Conservation (phyloP, 768 basidiomycete species). For the Suillus luteus region DNA sequence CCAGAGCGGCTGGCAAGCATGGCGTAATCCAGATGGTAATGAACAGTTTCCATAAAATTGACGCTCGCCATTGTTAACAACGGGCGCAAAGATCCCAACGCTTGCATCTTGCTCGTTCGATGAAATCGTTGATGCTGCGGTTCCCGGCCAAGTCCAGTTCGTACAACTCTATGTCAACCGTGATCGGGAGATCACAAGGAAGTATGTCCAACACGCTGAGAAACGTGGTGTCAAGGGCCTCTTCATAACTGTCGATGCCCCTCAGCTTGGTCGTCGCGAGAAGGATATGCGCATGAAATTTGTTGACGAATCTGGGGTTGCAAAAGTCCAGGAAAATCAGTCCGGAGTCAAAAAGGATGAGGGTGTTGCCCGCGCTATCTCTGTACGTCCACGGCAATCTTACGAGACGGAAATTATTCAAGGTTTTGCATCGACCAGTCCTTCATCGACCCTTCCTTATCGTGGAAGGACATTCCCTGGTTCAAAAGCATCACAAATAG, state of each 20-base stretch:
- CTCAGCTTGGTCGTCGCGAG: constrained; percentile 91
- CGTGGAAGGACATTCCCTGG: constrained; percentile 70
- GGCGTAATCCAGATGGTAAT: constrained; percentile 72
- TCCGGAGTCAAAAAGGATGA: constrained; percentile 76
- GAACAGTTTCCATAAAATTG: neutral
- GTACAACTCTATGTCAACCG: constrained; percentile 91
- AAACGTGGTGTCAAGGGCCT: constrained; percentile 87
- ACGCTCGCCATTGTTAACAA: neutral
- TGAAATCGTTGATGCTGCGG: constrained; percentile 87
- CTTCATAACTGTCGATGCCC: constrained; percentile 98
- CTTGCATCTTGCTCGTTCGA: constrained; percentile 95
- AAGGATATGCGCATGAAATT: constrained; percentile 99
- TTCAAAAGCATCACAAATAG: constrained; percentile 80
- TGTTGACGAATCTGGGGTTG: constrained; percentile 46
- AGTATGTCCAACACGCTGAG: constrained; percentile 89
- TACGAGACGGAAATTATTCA: neutral
- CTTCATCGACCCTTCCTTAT: constrained; percentile 91
- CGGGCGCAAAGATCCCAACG: constrained; percentile 78
- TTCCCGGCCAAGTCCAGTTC: constrained; percentile 79
- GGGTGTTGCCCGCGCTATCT: constrained; percentile 93
- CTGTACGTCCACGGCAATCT: constrained; percentile 46
- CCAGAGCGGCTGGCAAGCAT: constrained; percentile 83
- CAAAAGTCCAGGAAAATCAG: constrained; percentile 41
- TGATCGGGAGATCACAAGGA: constrained; percentile 81
- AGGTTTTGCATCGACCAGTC: constrained; percentile 45